Evolutionary conservation across 495 filamentous ascomycete species (phyloP), one percentile per base, ranked within the genome.

Genomic region (Tetracladium setigerum): DNA sequence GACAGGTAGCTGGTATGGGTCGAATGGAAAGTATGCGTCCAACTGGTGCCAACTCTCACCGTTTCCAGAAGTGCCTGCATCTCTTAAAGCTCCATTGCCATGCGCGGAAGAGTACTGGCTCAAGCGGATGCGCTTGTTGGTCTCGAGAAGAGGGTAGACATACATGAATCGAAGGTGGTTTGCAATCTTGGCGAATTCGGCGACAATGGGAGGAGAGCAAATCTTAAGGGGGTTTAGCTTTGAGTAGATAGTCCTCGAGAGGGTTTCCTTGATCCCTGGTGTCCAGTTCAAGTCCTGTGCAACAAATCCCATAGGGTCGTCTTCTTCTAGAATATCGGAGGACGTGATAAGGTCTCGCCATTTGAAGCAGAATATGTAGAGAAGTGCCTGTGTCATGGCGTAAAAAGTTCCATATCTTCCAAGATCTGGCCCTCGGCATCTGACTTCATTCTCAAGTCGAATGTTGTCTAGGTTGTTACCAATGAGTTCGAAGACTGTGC

Each of bases 361-460:
- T 33, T 94, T 83, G 72, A 96, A 99, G 71, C 92, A 99, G 72
- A 96, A 99, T 41, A 97, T 95, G 68, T 96, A 95, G 30, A 89
- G 71, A 4, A 89, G 59, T 5, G 91, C 90, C 62, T 97, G 91
- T n/a, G 82, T 78, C 36, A 87, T 79, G 5, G 83, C 81, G 66
- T 99, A 97, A 65, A 94, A 96, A 6, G 85, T 76, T 14, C 77
- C 76, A 60, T 89, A 96, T 30, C 82, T 81, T 36, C 81, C 78
- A 19, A 91, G 78, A 64, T 97, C 89, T 0, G 92, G 90, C 1
- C 87, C 88, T 12, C 76, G 81, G 62, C 88, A 94, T 32, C 64
- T 71, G 7, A 63, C 56, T 56, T 94, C 79, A 57, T 84, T 78
- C 22, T 78, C 63, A 22, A 64, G 52, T 37, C 82, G 79, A 47